Percentiles rank a stretch among this genome's conserved stretches.
phyloP scores from a whole-genome alignment of 306 rosid species.

The Acacia confusa region DNA sequence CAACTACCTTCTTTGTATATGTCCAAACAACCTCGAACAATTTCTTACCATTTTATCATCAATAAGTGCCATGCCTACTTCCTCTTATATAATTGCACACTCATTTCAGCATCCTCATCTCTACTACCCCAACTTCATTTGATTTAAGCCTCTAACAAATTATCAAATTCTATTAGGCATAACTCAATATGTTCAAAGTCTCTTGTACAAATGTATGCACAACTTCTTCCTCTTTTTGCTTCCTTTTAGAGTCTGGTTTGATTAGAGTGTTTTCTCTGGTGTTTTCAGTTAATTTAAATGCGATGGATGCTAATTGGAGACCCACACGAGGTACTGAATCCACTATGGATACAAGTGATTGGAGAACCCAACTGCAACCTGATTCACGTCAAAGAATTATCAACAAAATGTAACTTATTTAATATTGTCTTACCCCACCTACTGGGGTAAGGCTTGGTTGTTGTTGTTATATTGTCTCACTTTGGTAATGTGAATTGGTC shows the following conservation, averaged over 20 bases:
- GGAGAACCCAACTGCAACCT: constrained; percentile 49
- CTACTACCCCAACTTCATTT: too few relatives aligned
- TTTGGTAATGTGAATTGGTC: neutral
- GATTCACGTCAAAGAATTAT: constrained; percentile 50
- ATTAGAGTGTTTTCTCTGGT: constrained; percentile 6
- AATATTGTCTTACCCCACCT: neutral
- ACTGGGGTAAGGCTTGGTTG: too few relatives aligned
- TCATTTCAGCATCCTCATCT: too few relatives aligned
- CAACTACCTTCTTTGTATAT: too few relatives aligned
- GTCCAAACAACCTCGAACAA: too few relatives aligned
- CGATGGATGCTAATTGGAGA: constrained; percentile 49
- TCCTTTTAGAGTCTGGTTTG: constrained; percentile 18
- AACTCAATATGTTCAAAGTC: neutral
- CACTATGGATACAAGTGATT: constrained; percentile 40
- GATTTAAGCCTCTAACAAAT: neutral
- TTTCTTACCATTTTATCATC: too few relatives aligned
- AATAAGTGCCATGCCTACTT: too few relatives aligned
- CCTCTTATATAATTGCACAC: too few relatives aligned
- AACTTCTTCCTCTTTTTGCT: neutral
- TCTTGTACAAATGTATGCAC: neutral
- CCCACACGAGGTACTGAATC: constrained; percentile 44
- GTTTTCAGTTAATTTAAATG: constrained; percentile 22
- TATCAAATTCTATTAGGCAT: neutral
- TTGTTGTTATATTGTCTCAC: neutral
- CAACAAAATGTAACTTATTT: constrained; percentile 49